These are phyloP conservation scores for Smithsoniella earleae DNA, from an alignment of 163 green algal genomes.

Conservation along the genomic window DNA sequence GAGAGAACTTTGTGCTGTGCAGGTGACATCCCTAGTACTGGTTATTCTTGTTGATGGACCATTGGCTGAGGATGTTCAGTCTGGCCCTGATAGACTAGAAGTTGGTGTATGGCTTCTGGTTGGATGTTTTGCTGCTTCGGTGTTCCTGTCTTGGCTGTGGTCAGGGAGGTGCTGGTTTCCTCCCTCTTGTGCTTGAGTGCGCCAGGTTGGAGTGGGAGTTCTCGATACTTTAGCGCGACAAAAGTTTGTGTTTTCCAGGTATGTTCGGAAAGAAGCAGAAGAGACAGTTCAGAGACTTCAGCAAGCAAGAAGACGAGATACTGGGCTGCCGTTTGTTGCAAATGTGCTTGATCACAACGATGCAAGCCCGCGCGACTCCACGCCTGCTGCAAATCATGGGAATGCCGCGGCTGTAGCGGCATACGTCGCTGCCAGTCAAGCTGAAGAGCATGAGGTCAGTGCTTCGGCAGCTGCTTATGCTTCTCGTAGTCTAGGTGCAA, in stretches of 20 bases:
- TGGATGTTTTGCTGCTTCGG: slow-evolving; percentile 3
- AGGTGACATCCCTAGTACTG: slow-evolving; percentile 20
- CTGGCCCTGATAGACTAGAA: slow-evolving; percentile 10
- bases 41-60: slow-evolving; percentile 12
- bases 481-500: no score
- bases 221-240: neutral
- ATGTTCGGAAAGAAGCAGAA: neutral
- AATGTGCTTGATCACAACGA: slow-evolving; percentile 6
- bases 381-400: neutral
- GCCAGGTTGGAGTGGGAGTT: neutral
- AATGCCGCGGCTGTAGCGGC: slow-evolving; percentile 20
- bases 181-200: neutral
- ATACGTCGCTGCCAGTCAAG: slow-evolving; percentile 7
- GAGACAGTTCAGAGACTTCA: neutral
- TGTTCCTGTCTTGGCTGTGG: slow-evolving; percentile 29
- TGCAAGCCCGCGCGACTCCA: neutral
- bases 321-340: slow-evolving; percentile 17
- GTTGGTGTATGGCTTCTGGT: slow-evolving; percentile 22
- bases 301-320: neutral
- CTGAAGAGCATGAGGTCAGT: no score
- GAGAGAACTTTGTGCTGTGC: no score
- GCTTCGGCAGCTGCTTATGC: no score
- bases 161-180: neutral
- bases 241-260: neutral
- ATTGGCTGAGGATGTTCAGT: neutral